Evolutionary conservation across 805 yeast species (phyloP).

Genomic region (Saturnispora serradocipensis): DNA sequence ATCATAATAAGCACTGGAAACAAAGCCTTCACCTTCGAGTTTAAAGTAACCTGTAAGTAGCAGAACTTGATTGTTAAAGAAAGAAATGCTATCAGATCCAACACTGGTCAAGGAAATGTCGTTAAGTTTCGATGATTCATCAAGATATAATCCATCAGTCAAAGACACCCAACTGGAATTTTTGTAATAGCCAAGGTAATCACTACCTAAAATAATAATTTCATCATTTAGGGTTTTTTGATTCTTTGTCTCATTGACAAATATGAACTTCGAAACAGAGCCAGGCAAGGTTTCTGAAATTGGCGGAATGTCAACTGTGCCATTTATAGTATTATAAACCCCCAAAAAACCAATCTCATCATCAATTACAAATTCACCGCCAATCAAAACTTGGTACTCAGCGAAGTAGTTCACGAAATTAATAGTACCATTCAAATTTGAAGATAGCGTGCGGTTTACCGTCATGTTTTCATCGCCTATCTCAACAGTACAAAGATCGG

Average conservation of each 20-base stretch:
- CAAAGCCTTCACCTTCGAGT: constrained; percentile 42
- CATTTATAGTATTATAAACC: constrained; percentile 39
- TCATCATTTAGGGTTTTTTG: constrained; percentile 32
- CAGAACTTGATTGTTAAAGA: constrained; percentile 37
- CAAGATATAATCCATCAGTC: constrained; percentile 28
- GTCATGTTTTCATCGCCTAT: constrained; percentile 29
- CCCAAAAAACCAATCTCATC: constrained; percentile 34
- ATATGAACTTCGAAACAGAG: constrained; percentile 21
- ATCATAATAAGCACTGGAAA: constrained; percentile 55
- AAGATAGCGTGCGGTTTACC: constrained; percentile 42
- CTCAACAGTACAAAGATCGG: constrained; percentile 52
- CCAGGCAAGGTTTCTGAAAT: constrained; percentile 25
- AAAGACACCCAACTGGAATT: constrained; percentile 41
- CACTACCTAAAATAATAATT: constrained; percentile 33
- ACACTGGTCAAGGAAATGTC: constrained; percentile 29
- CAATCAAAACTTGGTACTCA: constrained; percentile 31
- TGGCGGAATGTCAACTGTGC: constrained; percentile 25
- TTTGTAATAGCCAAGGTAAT: constrained; percentile 33
- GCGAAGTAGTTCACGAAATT: constrained; percentile 42
- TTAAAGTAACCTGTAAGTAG: constrained; percentile 50
- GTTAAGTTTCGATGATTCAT: constrained; percentile 29
- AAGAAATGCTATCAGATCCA: constrained; percentile 28
- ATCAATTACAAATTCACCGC: constrained; percentile 42
- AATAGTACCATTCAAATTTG: constrained; percentile 41
- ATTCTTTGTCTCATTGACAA: constrained; percentile 32